Percentiles rank a stretch among this genome's conserved stretches.
These are phyloP conservation scores for Penicillium sp. DNA, from an alignment of 2,329 filamentous ascomycete species.

Conservation along the genomic window DNA sequence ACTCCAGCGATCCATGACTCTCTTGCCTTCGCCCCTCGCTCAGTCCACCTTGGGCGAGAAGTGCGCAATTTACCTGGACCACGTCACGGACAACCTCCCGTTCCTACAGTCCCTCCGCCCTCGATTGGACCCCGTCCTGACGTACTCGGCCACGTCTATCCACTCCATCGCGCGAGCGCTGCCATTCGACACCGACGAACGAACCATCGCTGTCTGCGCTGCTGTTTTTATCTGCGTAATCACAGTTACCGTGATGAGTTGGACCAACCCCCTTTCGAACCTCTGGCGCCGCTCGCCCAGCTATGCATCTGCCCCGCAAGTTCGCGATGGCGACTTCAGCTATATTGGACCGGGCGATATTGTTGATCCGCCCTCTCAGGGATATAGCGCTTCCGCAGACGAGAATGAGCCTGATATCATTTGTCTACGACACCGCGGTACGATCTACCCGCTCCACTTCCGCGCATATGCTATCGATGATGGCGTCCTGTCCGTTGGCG, in stretches of 20 bases:
- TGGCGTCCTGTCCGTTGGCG: constrained; percentile 41
- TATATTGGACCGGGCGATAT: constrained; percentile 41
- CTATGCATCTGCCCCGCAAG: constrained; percentile 29
- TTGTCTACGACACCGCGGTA: constrained; percentile 42
- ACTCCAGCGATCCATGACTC: constrained; percentile 36
- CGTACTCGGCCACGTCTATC: constrained; percentile 24
- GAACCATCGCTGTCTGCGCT: constrained; percentile 23
- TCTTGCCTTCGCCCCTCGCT: constrained; percentile 37
- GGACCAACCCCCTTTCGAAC: constrained; percentile 32
- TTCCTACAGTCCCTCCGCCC: constrained; percentile 34
- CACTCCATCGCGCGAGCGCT: constrained; percentile 24
- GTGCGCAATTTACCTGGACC: constrained; percentile 39
- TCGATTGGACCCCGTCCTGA: constrained; percentile 27
- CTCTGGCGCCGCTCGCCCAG: constrained; percentile 34
- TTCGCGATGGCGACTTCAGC: constrained; percentile 39
- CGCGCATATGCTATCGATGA: constrained; percentile 49
- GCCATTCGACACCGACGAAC: constrained; percentile 20
- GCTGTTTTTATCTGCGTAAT: constrained; percentile 30
- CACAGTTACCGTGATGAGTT: constrained; percentile 35
- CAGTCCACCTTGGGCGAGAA: constrained; percentile 42
- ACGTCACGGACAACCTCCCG: constrained; percentile 31
- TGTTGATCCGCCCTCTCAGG: constrained; percentile 23
- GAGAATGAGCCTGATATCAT: constrained; percentile 45
- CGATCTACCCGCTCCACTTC: constrained; percentile 45
- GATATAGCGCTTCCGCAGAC: constrained; percentile 15